Evolutionary conservation across 225 moss, liverwort and hornwort genomes (phyloP).

Genomic region (Thuidium tamariscinum): DNA sequence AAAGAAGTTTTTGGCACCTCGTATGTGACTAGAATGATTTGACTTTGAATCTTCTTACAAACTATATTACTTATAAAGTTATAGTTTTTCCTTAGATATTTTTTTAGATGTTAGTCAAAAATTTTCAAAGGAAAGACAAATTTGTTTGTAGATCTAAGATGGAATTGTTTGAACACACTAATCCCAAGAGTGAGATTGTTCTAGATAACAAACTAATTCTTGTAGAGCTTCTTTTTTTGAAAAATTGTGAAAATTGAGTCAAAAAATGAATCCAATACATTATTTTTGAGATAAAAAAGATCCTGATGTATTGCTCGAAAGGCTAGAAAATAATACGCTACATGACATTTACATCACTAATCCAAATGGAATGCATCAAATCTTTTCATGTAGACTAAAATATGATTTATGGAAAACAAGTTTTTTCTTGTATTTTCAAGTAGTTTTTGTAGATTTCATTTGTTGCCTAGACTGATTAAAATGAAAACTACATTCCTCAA

Average conservation of each 20-base stretch:
- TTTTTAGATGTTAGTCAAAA: too few relatives aligned
- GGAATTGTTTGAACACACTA: background rate
- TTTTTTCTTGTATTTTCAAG: background rate
- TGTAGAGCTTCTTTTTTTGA: rapidly evolving
- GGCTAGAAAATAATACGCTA: background rate
- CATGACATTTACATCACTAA: background rate
- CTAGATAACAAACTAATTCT: rapidly evolving
- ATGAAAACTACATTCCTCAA: background rate
- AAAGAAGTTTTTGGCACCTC: background rate
- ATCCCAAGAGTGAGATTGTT: background rate
- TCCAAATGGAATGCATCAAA: background rate
- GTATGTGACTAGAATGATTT: too few relatives aligned
- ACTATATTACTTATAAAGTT: too few relatives aligned
- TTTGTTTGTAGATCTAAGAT: background rate
- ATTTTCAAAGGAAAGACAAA: background rate
- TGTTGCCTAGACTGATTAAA: background rate
- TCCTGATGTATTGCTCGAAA: rapidly evolving
- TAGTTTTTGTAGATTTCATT: background rate
- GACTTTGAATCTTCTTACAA: too few relatives aligned
- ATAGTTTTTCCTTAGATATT: too few relatives aligned
- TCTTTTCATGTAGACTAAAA: background rate
- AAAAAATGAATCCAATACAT: background rate
- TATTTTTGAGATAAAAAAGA: background rate
- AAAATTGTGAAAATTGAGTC: background rate
- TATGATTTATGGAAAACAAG: too few relatives aligned